Evolutionary conservation across 352 stramenopile species (phyloP), one percentile per base, ranked within the genome.

Genomic region (Pythium apleroticum): DNA sequence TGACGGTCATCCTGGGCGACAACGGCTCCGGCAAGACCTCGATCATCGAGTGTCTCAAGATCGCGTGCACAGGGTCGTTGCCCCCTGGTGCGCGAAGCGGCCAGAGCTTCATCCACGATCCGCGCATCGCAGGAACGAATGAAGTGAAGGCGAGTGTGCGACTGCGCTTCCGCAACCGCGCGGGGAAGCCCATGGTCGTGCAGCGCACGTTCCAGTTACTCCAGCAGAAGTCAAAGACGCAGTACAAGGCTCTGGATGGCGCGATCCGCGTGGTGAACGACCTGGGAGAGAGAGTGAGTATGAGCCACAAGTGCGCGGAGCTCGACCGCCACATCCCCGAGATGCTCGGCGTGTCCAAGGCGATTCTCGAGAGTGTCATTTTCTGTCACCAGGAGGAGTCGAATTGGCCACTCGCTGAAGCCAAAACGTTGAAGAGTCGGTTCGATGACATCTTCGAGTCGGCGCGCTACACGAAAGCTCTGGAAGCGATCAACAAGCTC

Each of bases 381-480:
- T 99, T 99, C 78, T 99, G 97, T 68, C 98, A 99, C 77, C 97
- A 99, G 69, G 91, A 98, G 66, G 96, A 98, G 25, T 97, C 93
- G 12, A 99, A 97, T 50, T 99, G 98, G 98, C 98, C 98, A 15
- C 67, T 98, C 48, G 77, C 86, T 57, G 97, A 99, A 76, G 95
- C 97, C 17, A 89, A 91, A 0, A 95, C 98, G 57, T 76, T 99
- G 6, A 99, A 99, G 81, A 99, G 99, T 72, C 84, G 96, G 30
- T 99, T 99, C 70, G 98, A 99, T 76, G 97, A 99, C 66, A 99
- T 99, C 55, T 99, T 99, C 66, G 98, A 99, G 78, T 98, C 95
- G 8, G 97, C 97, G 1, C 75, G 96, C 20, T 99, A 99, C 75
- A 98, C 96, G 9, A 99, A 99, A 69, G 97, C 98, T 0, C 78